These are phyloP conservation scores for Nepenthes alata DNA, from an alignment of 179 eudicot species.

Conservation along the genomic window DNA sequence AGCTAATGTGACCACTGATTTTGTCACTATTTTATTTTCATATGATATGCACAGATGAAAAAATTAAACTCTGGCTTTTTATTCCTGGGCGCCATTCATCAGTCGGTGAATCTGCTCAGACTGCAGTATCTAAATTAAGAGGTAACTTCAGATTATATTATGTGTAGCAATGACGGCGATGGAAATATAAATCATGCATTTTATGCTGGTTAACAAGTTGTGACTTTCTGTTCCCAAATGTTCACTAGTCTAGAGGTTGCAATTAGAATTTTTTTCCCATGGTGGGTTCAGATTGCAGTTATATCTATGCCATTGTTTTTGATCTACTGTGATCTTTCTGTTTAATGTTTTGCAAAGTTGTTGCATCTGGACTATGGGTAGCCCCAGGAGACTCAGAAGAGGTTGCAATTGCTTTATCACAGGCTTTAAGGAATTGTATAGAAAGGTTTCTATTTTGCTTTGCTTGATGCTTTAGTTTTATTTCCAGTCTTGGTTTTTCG, in stretches of 20 bases:
- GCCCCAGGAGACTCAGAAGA: slow-evolving; percentile 98
- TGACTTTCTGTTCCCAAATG: background rate
- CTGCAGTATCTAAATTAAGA: slow-evolving; percentile 63
- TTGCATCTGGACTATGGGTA: slow-evolving; percentile 85
- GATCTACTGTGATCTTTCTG: background rate
- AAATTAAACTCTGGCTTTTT: slow-evolving; percentile 95
- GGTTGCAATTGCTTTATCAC: slow-evolving; percentile 78
- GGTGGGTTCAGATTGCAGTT: background rate
- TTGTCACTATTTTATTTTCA: background rate
- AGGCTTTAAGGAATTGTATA: slow-evolving; percentile 70
- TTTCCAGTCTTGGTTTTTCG: slow-evolving; percentile 1
- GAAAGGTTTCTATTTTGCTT: slow-evolving; percentile 46
- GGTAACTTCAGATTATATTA: slow-evolving; percentile 29
- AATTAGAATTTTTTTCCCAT: background rate
- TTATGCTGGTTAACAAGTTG: background rate
- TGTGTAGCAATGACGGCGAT: background rate
- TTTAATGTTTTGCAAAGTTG: slow-evolving; percentile 27
- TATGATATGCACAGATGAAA: slow-evolving; percentile 44
- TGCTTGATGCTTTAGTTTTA: slow-evolving; percentile 1
- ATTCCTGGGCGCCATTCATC: slow-evolving; percentile 72
- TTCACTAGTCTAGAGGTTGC: background rate
- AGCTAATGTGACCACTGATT: background rate
- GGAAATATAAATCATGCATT: background rate
- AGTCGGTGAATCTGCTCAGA: slow-evolving; percentile 51
- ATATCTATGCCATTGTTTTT: background rate